Evolutionary conservation across 2,329 filamentous ascomycete genomes (phyloP).

Genomic region (Mycogone perniciosa): DNA sequence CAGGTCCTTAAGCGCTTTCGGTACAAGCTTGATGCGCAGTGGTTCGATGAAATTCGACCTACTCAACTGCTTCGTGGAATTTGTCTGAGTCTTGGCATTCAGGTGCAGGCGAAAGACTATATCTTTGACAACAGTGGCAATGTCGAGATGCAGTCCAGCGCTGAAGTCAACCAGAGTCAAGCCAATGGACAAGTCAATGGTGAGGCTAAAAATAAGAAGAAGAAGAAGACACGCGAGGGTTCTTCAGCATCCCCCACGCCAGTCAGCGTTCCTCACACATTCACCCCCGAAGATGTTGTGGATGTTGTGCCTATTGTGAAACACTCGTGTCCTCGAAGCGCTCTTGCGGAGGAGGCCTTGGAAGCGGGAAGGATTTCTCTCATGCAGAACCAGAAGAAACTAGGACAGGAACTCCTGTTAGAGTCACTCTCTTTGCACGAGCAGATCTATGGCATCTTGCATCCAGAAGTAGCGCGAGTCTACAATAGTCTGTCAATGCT

Average conservation of each 20-base stretch:
- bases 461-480: constrained; percentile 90
- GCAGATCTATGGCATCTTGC: constrained; percentile 96
- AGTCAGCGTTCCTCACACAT: constrained; percentile 41
- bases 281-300: constrained; percentile 76
- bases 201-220: constrained; percentile 55
- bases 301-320: constrained; percentile 94
- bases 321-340: constrained; percentile 84
- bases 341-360: constrained; percentile 88
- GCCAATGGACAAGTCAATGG: constrained; percentile 37
- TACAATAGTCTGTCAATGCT: constrained; percentile 95
- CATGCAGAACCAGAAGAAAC: constrained; percentile 87
- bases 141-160: constrained; percentile 25
- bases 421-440: constrained; percentile 94
- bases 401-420: constrained; percentile 91
- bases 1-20: constrained; percentile 72
- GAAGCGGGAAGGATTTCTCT: constrained; percentile 96
- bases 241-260: constrained; percentile 43
- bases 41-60: constrained; percentile 62
- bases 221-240: constrained; percentile 51
- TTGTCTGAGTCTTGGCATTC: constrained; percentile 80
- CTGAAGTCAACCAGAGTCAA: constrained; percentile 27
- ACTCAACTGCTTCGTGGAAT: constrained; percentile 86
- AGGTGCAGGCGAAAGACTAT: constrained; percentile 66
- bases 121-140: constrained; percentile 26
- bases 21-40: constrained; percentile 62